These are phyloP conservation scores for Flagelloscypha sp. DNA, from an alignment of 768 basidiomycete species.

Conservation along the genomic window DNA sequence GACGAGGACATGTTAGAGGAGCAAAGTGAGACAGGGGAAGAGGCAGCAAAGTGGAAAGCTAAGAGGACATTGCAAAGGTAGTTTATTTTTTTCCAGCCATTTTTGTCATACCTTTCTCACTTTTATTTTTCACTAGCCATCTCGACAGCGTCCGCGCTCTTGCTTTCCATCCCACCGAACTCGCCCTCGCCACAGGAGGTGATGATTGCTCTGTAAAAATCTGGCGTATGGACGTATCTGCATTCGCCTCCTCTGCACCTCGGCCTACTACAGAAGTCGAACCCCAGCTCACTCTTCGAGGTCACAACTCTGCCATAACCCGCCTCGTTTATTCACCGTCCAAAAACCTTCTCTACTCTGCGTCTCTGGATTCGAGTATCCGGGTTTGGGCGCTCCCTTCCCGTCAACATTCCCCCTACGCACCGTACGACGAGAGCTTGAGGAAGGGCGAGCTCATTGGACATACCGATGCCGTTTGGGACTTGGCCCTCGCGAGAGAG, in stretches of 20 bases:
- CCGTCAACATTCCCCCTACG: too few relatives aligned
- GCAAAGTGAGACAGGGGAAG: constrained; percentile 33
- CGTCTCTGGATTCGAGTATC: constrained; percentile 62
- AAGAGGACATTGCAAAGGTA: constrained; percentile 55
- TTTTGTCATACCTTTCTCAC: constrained; percentile 13
- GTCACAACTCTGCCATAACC: constrained; percentile 59
- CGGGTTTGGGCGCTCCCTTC: constrained; percentile 57
- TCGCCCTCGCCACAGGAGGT: constrained; percentile 53
- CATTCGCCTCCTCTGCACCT: constrained; percentile 40
- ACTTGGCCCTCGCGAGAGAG: constrained; percentile 48
- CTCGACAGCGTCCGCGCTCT: constrained; percentile 59
- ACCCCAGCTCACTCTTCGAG: constrained; percentile 59
- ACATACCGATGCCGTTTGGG: constrained; percentile 69
- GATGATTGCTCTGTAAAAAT: constrained; percentile 68
- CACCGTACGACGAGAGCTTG: constrained; percentile 47
- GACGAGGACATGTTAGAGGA: too few relatives aligned
- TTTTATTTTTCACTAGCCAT: constrained; percentile 33
- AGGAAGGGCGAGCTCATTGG: constrained; percentile 49
- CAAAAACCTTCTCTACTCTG: constrained; percentile 51
- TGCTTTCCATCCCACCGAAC: constrained; percentile 50
- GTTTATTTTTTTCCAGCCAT: too few relatives aligned
- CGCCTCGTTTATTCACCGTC: constrained; percentile 44
- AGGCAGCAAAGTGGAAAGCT: constrained; percentile 45
- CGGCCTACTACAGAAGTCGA: constrained; percentile 50
- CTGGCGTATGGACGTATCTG: constrained; percentile 53